These are phyloP conservation scores for Globisporangium viniferum DNA, from an alignment of 352 stramenopile genomes.

Conservation along the genomic window DNA sequence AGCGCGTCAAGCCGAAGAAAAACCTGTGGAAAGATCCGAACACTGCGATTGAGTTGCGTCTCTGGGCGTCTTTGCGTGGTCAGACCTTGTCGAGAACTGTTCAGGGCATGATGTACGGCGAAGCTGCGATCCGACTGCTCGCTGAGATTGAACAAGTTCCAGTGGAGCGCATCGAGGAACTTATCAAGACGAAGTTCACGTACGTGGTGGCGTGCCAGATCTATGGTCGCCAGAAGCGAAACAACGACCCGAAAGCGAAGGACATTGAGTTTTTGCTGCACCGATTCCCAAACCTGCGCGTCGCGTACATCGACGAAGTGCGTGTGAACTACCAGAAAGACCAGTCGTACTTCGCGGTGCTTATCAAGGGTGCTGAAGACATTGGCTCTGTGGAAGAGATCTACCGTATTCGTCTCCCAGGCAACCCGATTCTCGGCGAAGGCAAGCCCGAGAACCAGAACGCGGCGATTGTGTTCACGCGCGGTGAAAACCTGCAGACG, in stretches of 20 bases:
- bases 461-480: constrained; percentile 97
- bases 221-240: constrained; percentile 98
- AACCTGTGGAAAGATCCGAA: constrained; percentile 89
- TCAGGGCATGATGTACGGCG: constrained; percentile 99
- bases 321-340: constrained; percentile 94
- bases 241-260: constrained; percentile 97
- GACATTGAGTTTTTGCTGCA: constrained; percentile 99
- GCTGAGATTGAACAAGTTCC: constrained; percentile 93
- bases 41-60: constrained; percentile 86
- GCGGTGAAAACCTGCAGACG: constrained; percentile 97
- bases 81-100: constrained; percentile 97
- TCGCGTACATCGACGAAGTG: constrained; percentile 99
- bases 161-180: constrained; percentile 91
- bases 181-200: constrained; percentile 98
- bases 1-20: constrained; percentile 94
- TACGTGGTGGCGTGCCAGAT: constrained; percentile 99
- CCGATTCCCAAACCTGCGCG: constrained; percentile 95
- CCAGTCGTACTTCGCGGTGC: constrained; percentile 95
- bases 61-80: constrained; percentile 97
- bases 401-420: constrained; percentile 96
- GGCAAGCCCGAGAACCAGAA: constrained; percentile 99
- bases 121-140: constrained; percentile 96
- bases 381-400: constrained; percentile 86
- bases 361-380: constrained; percentile 93
- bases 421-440: constrained; percentile 98